Conservation (phyloP, 169 alveolate species). For the Eimeria tenella region DNA sequence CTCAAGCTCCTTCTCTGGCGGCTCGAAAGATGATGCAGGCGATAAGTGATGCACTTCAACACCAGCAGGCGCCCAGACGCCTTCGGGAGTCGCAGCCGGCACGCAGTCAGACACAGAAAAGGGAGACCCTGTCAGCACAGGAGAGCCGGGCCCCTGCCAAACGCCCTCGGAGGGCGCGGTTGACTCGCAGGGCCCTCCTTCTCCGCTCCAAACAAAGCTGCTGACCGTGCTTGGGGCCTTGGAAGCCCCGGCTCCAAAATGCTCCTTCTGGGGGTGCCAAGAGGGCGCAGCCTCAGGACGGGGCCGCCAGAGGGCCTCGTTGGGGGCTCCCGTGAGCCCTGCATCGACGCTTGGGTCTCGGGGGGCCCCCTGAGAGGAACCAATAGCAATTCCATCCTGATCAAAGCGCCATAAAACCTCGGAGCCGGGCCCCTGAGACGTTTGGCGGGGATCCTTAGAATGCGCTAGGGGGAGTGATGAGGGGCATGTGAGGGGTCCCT, state of each 20-base stretch:
- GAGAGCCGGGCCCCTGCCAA: conserved; percentile 46
- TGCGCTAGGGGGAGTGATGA: not conserved
- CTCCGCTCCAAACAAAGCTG: conserved; percentile 26
- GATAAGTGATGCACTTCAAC: conserved; percentile 46
- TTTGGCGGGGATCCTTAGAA: not conserved
- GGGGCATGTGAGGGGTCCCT: not conserved
- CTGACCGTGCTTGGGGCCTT: conserved; percentile 41
- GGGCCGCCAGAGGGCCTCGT: not conserved
- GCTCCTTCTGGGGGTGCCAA: not conserved
- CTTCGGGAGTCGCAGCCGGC: conserved; percentile 21
- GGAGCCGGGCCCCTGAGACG: not conserved
- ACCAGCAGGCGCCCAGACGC: not conserved
- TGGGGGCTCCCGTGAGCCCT: too few species aligned
- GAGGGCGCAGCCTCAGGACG: too few species aligned
- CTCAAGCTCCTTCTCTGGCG: not conserved
- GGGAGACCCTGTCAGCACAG: conserved; percentile 30
- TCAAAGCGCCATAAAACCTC: not conserved
- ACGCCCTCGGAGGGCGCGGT: conserved; percentile 56
- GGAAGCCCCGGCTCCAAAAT: not conserved
- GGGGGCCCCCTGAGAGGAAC: conserved; percentile 3
- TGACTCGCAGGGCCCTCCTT: conserved; percentile 14
- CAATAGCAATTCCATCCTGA: not conserved
- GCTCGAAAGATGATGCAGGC: not conserved
- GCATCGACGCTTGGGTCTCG: not conserved
- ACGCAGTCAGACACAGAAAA: not conserved